These are phyloP conservation scores for Babjeviella inositovora DNA, from an alignment of 805 yeast genomes.

Conservation along the genomic window DNA sequence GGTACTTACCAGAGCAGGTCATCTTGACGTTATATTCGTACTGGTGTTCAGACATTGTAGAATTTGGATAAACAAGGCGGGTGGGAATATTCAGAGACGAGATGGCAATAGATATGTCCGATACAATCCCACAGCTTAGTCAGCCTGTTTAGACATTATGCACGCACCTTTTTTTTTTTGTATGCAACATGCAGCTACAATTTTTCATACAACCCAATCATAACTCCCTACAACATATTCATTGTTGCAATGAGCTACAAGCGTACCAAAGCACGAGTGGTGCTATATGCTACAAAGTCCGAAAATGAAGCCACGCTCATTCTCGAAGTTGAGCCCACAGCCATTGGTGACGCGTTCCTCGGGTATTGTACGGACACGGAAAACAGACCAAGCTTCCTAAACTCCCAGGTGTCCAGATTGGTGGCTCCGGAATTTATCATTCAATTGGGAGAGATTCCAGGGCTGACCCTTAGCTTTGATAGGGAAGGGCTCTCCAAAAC, in stretches of 20 bases:
- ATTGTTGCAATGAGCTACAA: constrained; percentile 1
- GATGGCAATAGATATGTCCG: neutral
- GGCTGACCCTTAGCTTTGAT: neutral
- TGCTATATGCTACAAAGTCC: constrained; percentile 2
- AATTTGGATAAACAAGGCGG: neutral
- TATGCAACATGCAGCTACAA: neutral
- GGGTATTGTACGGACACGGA: constrained; percentile 4
- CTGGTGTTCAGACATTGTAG: constrained; percentile 33
- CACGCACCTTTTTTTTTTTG: constrained; percentile 1
- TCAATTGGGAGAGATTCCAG: constrained; percentile 7
- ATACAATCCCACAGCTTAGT: constrained; percentile 1
- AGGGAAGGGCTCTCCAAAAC: constrained; percentile 2
- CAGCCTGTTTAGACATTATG: neutral
- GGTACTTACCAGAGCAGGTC: constrained; percentile 51
- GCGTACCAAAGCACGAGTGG: constrained; percentile 1
- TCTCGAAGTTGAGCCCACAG: constrained; percentile 4
- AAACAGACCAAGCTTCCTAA: constrained; percentile 4
- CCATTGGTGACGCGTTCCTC: constrained; percentile 4
- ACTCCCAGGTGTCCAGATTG: constrained; percentile 7
- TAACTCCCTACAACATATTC: neutral
- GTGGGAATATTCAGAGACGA: neutral
- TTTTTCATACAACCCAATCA: neutral
- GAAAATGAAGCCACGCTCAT: constrained; percentile 2
- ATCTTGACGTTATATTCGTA: constrained; percentile 73
- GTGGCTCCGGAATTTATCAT: constrained; percentile 11